Conservation (phyloP, 768 basidiomycete species). For the Coprinopsis marcescibilis region DNA sequence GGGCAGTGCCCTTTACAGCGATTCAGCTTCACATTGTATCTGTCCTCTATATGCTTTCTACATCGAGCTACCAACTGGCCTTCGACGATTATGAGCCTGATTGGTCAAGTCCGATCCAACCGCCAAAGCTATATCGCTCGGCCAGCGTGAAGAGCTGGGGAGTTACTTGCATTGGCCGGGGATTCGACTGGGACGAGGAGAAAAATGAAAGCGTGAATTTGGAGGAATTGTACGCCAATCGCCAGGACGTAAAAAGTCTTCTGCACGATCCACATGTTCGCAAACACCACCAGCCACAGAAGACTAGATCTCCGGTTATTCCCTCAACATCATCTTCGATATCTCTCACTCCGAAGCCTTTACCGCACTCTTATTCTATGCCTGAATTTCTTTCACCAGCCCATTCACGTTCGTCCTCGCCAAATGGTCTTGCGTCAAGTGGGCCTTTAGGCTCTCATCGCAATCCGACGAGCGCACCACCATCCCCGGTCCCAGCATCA, state of each 20-base stretch:
- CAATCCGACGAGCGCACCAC: conserved; percentile 19
- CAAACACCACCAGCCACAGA: conserved; percentile 32
- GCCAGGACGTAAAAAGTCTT: conserved; percentile 12
- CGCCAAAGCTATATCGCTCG: conserved; percentile 48
- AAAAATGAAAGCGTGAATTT: conserved; percentile 22
- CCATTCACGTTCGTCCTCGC: conserved; percentile 21
- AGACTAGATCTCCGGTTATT: conserved; percentile 27
- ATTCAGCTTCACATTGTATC: conserved; percentile 8
- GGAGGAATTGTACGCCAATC: conserved; percentile 13
- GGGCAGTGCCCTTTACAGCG: neutral
- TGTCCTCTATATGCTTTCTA: conserved; percentile 48
- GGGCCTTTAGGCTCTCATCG: conserved; percentile 24
- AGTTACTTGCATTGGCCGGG: conserved; percentile 78
- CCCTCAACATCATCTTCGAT: conserved; percentile 9
- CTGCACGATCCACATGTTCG: conserved; percentile 27
- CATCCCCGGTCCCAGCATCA: conserved; percentile 45
- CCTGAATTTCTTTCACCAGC: conserved; percentile 15
- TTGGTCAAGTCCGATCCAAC: conserved; percentile 51
- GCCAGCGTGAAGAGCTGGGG: conserved; percentile 79
- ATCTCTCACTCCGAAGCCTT: conserved; percentile 16
- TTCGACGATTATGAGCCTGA: conserved; percentile 58
- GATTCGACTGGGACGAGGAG: conserved; percentile 65
- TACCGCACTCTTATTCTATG: conserved; percentile 19
- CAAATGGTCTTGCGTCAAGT: conserved; percentile 5
- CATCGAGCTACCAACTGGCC: conserved; percentile 50